phyloP scores from a whole-genome alignment of 495 filamentous ascomycete genomes.

The Hypoxylon trugodes region DNA sequence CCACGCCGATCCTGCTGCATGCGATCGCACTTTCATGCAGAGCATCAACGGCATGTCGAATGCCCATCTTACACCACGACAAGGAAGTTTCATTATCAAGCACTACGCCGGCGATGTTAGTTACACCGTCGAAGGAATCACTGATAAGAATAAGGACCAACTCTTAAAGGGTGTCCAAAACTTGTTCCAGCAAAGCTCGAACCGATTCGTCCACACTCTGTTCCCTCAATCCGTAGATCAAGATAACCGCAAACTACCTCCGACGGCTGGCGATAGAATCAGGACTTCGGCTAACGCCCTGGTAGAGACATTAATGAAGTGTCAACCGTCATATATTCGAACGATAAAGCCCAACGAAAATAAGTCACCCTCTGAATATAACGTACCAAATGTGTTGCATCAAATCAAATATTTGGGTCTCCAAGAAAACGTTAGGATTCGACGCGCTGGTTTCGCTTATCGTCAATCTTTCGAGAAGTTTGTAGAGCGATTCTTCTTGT shows the following conservation, averaged over 20 bases:
- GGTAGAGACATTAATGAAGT: slow-evolving; percentile 96
- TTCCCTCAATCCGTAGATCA: slow-evolving; percentile 96
- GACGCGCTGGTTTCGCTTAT: slow-evolving; percentile 95
- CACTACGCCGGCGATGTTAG: slow-evolving; percentile 98
- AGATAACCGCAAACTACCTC: slow-evolving; percentile 92
- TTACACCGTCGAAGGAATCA: slow-evolving; percentile 96
- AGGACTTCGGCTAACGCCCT: slow-evolving; percentile 95
- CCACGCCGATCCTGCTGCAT: slow-evolving; percentile 91
- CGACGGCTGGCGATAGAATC: slow-evolving; percentile 97
- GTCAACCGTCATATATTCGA: slow-evolving; percentile 94
- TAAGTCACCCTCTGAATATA: slow-evolving; percentile 93
- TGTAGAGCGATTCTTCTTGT: slow-evolving; percentile 93
- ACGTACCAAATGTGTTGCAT: slow-evolving; percentile 89
- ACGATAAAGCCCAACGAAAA: slow-evolving; percentile 99
- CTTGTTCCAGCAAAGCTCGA: slow-evolving; percentile 82
- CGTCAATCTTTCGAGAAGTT: slow-evolving; percentile 99
- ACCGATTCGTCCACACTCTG: slow-evolving; percentile 82
- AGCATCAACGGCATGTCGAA: slow-evolving; percentile 89
- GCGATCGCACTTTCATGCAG: slow-evolving; percentile 94
- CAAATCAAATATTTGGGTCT: slow-evolving; percentile 99
- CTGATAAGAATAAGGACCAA: slow-evolving; percentile 99
- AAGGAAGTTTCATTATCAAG: slow-evolving; percentile 97
- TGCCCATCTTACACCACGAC: slow-evolving; percentile 88
- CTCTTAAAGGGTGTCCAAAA: slow-evolving; percentile 93
- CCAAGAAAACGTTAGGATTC: slow-evolving; percentile 98